Evolutionary conservation across 257 asterid species (phyloP), one percentile per base, ranked within the genome.

Genomic region (Cynanchum wilfordii): DNA sequence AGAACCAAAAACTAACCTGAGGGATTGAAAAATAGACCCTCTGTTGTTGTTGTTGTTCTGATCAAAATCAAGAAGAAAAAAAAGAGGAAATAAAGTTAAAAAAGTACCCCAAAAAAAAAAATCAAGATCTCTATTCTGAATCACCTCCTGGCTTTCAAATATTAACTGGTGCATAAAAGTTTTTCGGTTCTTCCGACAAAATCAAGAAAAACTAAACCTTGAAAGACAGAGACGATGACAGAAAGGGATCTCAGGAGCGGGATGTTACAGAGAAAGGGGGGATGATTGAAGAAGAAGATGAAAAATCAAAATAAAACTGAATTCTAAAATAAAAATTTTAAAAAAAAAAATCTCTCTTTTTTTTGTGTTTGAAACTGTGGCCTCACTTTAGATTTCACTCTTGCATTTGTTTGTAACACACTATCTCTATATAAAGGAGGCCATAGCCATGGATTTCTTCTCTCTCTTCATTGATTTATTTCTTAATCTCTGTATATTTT

Each of bases 201-300:
- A 74, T 68, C 68, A 82, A 84, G 66, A 75, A 84, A 80, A 80
- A 69, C 87, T 77, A 78, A 80, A 87, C 89, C 79, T 79, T 78
- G 92, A 91, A 89, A 89, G 93, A 88, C 95, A 86, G 96, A 89
- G 91, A 89, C 79, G 91, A 85, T 73, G 87, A 89, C 96, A 89
- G 95, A 89, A 89, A 80, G 95, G 95, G 96, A 91, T 88, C 88
- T 67, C 80, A 85, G 97, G 88, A 91, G 92, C 87, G 93, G 95
- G 97, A 86, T 33, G 71, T 66, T 40, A 72, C 44, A 80, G 85
- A 89, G 82, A 79, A 81, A 29, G 89, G 72, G 69, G 65, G 33
- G n/a, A 76, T 42, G 44, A 83, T 40, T 40, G 45, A 40, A 7
- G 45, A 69, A 60, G 22, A 77, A 62, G 49, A 36, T 17, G 66